Conservation (phyloP, 805 yeast species). For the Candida taoyuanica region DNA sequence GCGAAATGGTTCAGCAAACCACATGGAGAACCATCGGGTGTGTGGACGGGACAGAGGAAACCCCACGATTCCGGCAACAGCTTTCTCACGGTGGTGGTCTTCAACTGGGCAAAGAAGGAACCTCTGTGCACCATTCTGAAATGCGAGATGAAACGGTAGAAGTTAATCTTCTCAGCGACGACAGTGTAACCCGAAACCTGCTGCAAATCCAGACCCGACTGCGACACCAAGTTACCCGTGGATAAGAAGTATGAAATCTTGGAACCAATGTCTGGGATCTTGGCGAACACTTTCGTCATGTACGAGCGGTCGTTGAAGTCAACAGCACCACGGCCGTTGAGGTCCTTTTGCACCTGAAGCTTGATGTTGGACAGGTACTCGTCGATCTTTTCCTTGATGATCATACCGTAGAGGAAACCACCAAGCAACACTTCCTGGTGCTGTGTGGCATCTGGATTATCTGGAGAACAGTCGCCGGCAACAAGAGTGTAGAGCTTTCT, state of each 20-base stretch:
- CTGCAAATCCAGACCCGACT: conserved; percentile 95
- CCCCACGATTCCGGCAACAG: conserved; percentile 98
- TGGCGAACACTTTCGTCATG: conserved; percentile 69
- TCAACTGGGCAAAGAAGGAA: conserved; percentile 96
- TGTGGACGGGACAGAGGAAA: conserved; percentile 96
- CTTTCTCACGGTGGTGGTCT: conserved; percentile 95
- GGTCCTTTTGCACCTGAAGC: conserved; percentile 71
- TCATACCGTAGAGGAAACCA: conserved; percentile 96
- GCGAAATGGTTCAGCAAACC: conserved; percentile 96
- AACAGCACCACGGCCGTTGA: conserved; percentile 73
- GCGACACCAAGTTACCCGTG: conserved; percentile 95
- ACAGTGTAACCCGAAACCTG: conserved; percentile 98
- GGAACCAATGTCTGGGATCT: conserved; percentile 89
- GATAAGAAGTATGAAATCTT: conserved; percentile 91
- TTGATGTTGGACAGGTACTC: conserved; percentile 77
- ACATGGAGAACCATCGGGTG: conserved; percentile 99
- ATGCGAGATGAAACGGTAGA: conserved; percentile 95
- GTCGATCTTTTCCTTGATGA: conserved; percentile 91
- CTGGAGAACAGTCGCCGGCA: conserved; percentile 95
- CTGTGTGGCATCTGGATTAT: conserved; percentile 98
- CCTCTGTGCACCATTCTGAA: conserved; percentile 99
- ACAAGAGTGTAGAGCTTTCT: conserved; percentile 91
- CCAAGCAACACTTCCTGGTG: conserved; percentile 96
- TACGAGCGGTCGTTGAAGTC: conserved; percentile 82
- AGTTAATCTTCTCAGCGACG: conserved; percentile 97